Percentiles rank a stretch among this genome's conserved stretches.
These are phyloP conservation scores for Boletus vinaceobasis DNA, from an alignment of 768 basidiomycete genomes.

Conservation along the genomic window DNA sequence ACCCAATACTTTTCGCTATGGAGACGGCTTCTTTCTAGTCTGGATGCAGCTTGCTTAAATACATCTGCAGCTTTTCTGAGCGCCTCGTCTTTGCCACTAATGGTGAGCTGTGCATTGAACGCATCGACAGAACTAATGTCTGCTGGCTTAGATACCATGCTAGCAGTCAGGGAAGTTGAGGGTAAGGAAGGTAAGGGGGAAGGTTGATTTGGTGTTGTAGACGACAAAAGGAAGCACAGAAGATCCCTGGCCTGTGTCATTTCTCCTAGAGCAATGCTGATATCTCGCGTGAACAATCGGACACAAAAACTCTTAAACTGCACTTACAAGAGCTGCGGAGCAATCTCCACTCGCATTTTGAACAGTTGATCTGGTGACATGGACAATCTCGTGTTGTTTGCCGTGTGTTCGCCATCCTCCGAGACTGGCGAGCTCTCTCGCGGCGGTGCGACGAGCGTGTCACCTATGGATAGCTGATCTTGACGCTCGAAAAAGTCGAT, in stretches of 20 bases:
- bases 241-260: conserved; percentile 76
- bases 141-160: conserved; percentile 63
- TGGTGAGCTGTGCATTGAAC: conserved; percentile 66
- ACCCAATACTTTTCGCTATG: conserved; percentile 77
- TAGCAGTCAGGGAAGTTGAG: conserved; percentile 49
- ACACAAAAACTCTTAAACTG: neutral
- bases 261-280: conserved; percentile 72
- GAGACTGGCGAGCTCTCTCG: conserved; percentile 24
- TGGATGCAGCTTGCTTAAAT: conserved; percentile 65
- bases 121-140: conserved; percentile 63
- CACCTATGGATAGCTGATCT: conserved; percentile 24
- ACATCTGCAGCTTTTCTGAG: conserved; percentile 69
- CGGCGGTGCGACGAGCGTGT: conserved; percentile 22
- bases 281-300: conserved; percentile 14
- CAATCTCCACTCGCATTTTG: conserved; percentile 69
- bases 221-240: conserved; percentile 53
- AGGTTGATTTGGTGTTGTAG: conserved; percentile 35
- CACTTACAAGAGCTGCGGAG: conserved; percentile 72
- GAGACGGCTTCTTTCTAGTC: conserved; percentile 60
- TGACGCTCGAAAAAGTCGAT: conserved; percentile 67
- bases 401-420: conserved; percentile 30
- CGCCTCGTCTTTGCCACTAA: conserved; percentile 80
- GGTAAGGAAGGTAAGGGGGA: conserved; percentile 28
- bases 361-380: conserved; percentile 75
- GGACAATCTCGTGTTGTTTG: conserved; percentile 32